Evolutionary conservation across 2,329 filamentous ascomycete species (phyloP), one percentile per base, ranked within the genome.

Genomic region (Fusarium mexicanum): DNA sequence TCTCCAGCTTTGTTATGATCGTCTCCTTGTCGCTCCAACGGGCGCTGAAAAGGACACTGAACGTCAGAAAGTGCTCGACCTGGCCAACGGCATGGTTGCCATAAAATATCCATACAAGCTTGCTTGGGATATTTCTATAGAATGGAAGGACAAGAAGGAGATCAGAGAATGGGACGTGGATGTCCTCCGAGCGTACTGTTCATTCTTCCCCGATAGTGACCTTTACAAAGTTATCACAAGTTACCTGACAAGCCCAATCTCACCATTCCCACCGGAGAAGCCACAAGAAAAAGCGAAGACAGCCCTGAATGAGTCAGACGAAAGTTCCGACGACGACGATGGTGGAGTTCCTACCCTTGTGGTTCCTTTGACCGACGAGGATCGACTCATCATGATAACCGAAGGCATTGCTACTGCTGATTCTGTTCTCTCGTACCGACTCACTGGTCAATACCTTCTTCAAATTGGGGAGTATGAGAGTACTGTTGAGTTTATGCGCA

Each of bases 51-150:
- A 98, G 82, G 80, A 84, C 2, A 83, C 86, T 24, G 95, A 97
- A 81, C 89, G 93, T 33, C 85, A 90, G 41, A 91, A 93, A 72
- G 92, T 98, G 1, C 84, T 93, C 77, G 92, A 93, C 68, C 85
- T 96, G 60, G 95, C 96, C 2, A 91, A 92, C 72, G 96, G 96
- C 70, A 98, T 99, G 93, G 96, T 99, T 69, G 93, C 98, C 68
- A 96, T 99, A 80, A 95, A 96, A 77, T 95, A 98, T 77, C 94
- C 94, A 0, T 98, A 92, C 83, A 90, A 92, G 72, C 87, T 97
- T 22, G 96, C 96, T 1, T 99, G 97, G 97, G 92, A 94, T 77
- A 92, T 98, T 69, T 89, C 93, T 37, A 87, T 99, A 67, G 94
- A 98, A 79, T 98, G 96, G 93, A 90, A 93, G 75, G 95, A 98